Evolutionary conservation across 106 monocot species (phyloP), one percentile per base, ranked within the genome.

Genomic region (Allium fistulosum): DNA sequence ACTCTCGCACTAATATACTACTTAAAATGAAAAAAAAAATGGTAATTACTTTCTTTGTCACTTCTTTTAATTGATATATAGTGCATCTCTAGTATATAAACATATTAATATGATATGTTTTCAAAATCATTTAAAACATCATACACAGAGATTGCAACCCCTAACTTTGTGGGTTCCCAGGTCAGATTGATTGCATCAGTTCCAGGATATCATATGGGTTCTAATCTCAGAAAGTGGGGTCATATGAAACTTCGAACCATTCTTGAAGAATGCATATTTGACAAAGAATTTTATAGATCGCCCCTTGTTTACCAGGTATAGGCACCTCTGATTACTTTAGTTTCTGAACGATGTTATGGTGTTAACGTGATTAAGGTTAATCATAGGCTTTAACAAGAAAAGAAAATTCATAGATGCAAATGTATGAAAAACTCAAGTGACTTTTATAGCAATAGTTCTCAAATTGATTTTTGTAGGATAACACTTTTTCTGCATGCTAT

Each of bases 181-280:
- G 96, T 96, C 16, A 80, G 92, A 63, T 72, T 97, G 62, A 82
- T 97, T 72, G 86, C 86, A 79, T 97, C 97, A 57, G 92, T 97
- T 75, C 97, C 97, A 62, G 97, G 97, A 56, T 97, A 97, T 75
- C 97, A 97, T 80, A 71, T 14, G 11, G 92, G 89, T 53, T 15
- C 81, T 17, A 84, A 82, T 84, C 74, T 92, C 17, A 97, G 70
- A 63, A 92, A 78, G 70, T 97, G 97, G 97, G 97, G 97, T 12
- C 97, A 97, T 70, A 92, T 97, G 97, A 97, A 97, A 72, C 17
- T 97, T 55, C 72, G 84, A 57, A 79, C 49, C 50, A 62, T 92
- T 73, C 83, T 97, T 51, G 81, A 89, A 26, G 78, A 81, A 26
- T 81, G 75, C 74, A 74, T 63, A 66, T 97, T 92, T 73, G 82